phyloP scores from a whole-genome alignment of 306 rosid species.

The Fragaria ananassa region DNA sequence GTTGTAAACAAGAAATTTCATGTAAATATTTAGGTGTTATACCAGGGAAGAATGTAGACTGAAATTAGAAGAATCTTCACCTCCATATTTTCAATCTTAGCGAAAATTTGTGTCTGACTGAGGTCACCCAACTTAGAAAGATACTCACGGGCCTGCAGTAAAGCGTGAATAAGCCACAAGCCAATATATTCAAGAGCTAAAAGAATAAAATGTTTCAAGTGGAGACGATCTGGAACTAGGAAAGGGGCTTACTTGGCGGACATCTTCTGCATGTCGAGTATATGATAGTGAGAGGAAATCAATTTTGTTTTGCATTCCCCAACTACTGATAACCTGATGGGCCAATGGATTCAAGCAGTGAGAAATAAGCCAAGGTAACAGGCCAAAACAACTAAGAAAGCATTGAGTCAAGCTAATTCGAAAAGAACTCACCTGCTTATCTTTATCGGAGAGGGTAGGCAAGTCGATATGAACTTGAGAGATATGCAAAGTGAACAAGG shows the following conservation, averaged over 20 bases:
- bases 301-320: conserved; percentile 52
- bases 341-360: conserved; percentile 1
- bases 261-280: conserved; percentile 54
- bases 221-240: background rate
- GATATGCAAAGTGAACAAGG: conserved; percentile 89
- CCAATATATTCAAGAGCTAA: background rate
- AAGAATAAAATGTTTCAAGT: background rate
- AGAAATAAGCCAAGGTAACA: background rate
- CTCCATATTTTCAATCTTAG: conserved; percentile 53
- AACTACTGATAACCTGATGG: conserved; percentile 41
- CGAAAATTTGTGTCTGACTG: conserved; percentile 52
- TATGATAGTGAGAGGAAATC: conserved; percentile 55
- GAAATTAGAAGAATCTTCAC: conserved; percentile 16
- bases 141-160: conserved; percentile 43
- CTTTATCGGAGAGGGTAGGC: conserved; percentile 88
- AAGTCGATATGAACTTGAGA: conserved; percentile 81
- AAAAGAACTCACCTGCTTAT: conserved; percentile 60
- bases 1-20: background rate
- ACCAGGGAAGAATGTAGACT: background rate
- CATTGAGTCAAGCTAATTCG: background rate
- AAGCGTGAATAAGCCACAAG: background rate
- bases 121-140: conserved; percentile 48
- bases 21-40: background rate
- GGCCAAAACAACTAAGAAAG: conserved; percentile 5
- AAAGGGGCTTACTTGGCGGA: conserved; percentile 40